phyloP scores from a whole-genome alignment of 2,329 filamentous ascomycete genomes.

The Bipolaris bicolor region DNA sequence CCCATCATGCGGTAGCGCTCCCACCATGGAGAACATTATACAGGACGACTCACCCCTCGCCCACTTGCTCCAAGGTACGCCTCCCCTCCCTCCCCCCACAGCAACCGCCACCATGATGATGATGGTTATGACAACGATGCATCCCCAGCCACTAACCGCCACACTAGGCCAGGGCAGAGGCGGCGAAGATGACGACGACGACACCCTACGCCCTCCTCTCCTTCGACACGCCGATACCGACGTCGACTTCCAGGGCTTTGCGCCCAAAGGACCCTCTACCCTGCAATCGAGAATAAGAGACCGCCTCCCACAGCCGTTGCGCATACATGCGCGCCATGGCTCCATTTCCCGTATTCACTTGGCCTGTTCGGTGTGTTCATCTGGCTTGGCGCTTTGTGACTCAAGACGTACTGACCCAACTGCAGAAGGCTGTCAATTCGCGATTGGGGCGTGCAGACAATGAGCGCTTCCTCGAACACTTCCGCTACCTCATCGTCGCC shows the following conservation, averaged over 20 bases:
- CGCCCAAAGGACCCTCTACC: slow-evolving; percentile 57
- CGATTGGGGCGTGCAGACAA: slow-evolving; percentile 79
- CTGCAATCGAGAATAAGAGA: slow-evolving; percentile 57
- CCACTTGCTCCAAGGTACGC: slow-evolving; percentile 78
- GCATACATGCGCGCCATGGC: slow-evolving; percentile 45
- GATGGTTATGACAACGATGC: slow-evolving; percentile 3
- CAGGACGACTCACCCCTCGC: slow-evolving; percentile 87
- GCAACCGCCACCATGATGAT: not conserved
- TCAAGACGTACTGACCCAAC: slow-evolving; percentile 19
- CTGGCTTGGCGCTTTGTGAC: not conserved
- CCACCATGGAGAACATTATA: slow-evolving; percentile 81
- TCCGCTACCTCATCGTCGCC: slow-evolving; percentile 90
- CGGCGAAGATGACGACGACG: slow-evolving; percentile 36
- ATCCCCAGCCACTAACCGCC: slow-evolving; percentile 28
- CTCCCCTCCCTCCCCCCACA: not conserved
- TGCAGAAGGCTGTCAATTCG: slow-evolving; percentile 71
- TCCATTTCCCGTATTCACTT: slow-evolving; percentile 48
- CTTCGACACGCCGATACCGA: slow-evolving; percentile 12
- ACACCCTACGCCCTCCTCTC: slow-evolving; percentile 26
- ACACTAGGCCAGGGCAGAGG: slow-evolving; percentile 44
- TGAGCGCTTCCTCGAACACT: slow-evolving; percentile 85
- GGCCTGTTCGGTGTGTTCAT: slow-evolving; percentile 44
- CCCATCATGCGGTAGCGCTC: slow-evolving; percentile 40
- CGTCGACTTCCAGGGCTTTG: slow-evolving; percentile 49
- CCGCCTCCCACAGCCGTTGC: slow-evolving; percentile 57